Base-by-base conservation (phyloP, 179 eudicot species). In the Patellifolia procumbens region DNA sequence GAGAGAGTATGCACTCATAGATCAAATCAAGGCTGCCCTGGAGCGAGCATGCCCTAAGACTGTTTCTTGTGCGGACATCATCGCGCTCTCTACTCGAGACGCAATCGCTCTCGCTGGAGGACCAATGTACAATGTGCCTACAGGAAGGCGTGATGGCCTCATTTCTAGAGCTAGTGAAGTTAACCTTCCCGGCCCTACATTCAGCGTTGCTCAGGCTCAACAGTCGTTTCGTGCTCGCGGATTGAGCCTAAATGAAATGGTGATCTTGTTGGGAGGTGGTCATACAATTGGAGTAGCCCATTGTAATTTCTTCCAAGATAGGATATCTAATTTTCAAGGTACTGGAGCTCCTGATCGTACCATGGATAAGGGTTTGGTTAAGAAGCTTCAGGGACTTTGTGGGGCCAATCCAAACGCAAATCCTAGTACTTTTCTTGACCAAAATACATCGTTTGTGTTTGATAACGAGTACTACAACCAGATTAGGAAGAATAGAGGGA, bases 61-160 rank as follows among this genome's bases (percentile, higher is more conserved):
- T 1, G 90, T 90, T 43, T 88, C 94, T 0, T 90, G 90, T 48
- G 89, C 94, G 0, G 94, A 90, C 51, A 88, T 90, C 58, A 79
- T 90, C 68, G 73, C 90, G 13, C 62, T 90, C 0, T 89, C 90
- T 29, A 84, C 91, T n/a, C 74, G 94, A 12, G 94, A 90, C 6
- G 64, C 89, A 0, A 89, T 88, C 0, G 72, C 68, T 19, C 70
- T 90, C 20, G 85, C 88, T 24, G 88, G 90, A 19, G 94, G 94
- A 0, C 88, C 85, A 32, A 71, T 3, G 4, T 90, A 86, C 66
- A 28, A 22, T 3, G 75, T 85, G 0, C 89, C 87, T 9, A 88
- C 94, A 0, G 91, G 91, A 0, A 73, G 91, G 1, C 86, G 85
- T 0, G 94, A 90, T 48, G 94, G 94, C 52, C 73, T 83, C 2